Evolutionary conservation across 306 rosid species (phyloP).

Genomic region (Potentilla sterilis): DNA sequence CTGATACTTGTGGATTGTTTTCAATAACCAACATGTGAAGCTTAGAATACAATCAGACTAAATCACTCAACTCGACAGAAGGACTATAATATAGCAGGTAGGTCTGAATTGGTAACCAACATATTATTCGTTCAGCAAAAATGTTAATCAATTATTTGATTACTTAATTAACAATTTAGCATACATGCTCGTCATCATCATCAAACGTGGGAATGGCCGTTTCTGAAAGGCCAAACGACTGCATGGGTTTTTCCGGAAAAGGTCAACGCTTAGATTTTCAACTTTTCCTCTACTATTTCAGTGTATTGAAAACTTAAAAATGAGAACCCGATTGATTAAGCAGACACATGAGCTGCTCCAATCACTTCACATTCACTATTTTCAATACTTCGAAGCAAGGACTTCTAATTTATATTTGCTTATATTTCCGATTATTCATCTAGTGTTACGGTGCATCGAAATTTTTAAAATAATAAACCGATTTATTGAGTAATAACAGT

Average conservation of each 20-base stretch:
- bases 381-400: too few species aligned
- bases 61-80: not conserved
- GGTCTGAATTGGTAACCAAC: conserved; percentile 14
- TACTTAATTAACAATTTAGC: not conserved
- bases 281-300: not conserved
- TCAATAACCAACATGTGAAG: not conserved
- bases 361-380: too few species aligned
- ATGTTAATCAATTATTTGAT: not conserved
- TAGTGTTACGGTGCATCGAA: too few species aligned
- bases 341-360: too few species aligned
- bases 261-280: not conserved
- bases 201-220: not conserved
- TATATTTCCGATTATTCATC: too few species aligned
- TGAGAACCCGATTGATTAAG: too few species aligned
- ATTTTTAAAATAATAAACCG: too few species aligned
- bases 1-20: conserved; percentile 3
- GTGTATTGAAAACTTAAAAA: not conserved
- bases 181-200: conserved; percentile 21
- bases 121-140: not conserved
- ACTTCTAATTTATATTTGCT: too few species aligned
- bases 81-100: not conserved
- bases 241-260: not conserved
- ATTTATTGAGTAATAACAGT: too few species aligned
- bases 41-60: not conserved
- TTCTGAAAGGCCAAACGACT: not conserved